phyloP scores from a whole-genome alignment of 176 grass and related monocot species.

The Aegilops tauschii region DNA sequence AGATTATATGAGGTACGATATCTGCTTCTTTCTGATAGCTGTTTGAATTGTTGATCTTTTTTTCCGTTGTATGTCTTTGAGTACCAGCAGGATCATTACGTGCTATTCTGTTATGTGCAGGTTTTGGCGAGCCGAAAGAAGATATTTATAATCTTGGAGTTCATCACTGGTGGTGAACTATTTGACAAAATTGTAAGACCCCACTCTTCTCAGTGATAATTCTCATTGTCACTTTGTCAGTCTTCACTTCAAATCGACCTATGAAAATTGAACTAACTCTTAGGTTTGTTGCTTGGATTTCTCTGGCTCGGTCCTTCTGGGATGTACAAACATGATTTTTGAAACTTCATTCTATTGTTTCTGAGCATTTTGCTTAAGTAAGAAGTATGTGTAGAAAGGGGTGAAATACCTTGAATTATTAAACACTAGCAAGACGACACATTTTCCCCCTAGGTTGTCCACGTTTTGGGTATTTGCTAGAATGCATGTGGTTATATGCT shows the following conservation, averaged over 20 bases:
- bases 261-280: slow-evolving; percentile 17
- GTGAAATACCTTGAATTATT: background rate
- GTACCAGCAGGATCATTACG: background rate
- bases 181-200: slow-evolving; percentile 95
- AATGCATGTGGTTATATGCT: background rate
- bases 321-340: slow-evolving; percentile 10
- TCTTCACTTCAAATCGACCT: slow-evolving; percentile 4
- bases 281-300: slow-evolving; percentile 3
- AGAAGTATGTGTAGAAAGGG: background rate
- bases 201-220: slow-evolving; percentile 18
- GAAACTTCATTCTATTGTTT: slow-evolving; percentile 3
- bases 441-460: background rate
- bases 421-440: background rate
- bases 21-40: background rate
- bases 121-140: slow-evolving; percentile 94
- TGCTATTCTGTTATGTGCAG: slow-evolving; percentile 56
- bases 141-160: slow-evolving; percentile 99
- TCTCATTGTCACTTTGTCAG: background rate
- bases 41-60: slow-evolving; percentile 13
- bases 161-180: slow-evolving; percentile 92
- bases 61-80: background rate
- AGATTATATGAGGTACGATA: slow-evolving; percentile 69
- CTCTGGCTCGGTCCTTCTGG: background rate
- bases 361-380: background rate
- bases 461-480: background rate